A percentile compares a stretch with the other conserved stretches of the same genome.
Conservation (phyloP, 1,284 basidiomycete genomes). For the Phaffia rhodozyma region DNA sequence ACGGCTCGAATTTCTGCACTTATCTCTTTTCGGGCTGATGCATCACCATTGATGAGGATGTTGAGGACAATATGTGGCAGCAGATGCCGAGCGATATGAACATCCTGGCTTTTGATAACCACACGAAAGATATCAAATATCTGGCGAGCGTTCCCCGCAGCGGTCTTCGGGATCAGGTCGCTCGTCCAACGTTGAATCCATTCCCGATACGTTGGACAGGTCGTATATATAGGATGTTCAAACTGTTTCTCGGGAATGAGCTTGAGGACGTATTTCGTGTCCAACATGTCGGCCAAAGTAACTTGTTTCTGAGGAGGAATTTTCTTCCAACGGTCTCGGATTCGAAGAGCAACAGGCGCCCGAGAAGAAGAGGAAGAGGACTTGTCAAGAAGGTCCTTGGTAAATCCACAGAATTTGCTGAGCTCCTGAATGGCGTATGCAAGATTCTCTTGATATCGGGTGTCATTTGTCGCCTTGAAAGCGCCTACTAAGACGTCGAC, state of each 20-base stretch:
- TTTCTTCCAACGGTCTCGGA: constrained; percentile 60
- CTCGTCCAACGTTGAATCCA: constrained; percentile 90
- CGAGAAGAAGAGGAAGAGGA: neutral
- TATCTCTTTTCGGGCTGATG: constrained; percentile 53
- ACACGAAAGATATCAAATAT: constrained; percentile 74
- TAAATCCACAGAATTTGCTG: constrained; percentile 77
- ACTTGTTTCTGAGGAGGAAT: constrained; percentile 70
- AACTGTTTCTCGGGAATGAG: constrained; percentile 34
- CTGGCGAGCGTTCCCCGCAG: constrained; percentile 40
- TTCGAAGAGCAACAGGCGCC: constrained; percentile 48
- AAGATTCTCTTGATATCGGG: constrained; percentile 77
- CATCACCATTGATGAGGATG: constrained; percentile 63
- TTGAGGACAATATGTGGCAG: constrained; percentile 87
- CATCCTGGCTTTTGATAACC: constrained; percentile 75
- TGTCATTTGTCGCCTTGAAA: constrained; percentile 86
- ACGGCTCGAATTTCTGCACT: constrained; percentile 67
- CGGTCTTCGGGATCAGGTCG: constrained; percentile 60
- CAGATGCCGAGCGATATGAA: constrained; percentile 76
- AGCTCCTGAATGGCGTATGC: constrained; percentile 91
- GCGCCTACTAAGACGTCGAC: constrained; percentile 78
- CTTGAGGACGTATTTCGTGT: constrained; percentile 47
- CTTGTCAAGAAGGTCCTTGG: constrained; percentile 30
- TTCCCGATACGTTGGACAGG: constrained; percentile 72
- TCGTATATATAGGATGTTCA: constrained; percentile 58
- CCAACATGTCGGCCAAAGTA: constrained; percentile 76